Conservation (phyloP, 345 rosid genomes). For the Eucalyptus pumila region DNA sequence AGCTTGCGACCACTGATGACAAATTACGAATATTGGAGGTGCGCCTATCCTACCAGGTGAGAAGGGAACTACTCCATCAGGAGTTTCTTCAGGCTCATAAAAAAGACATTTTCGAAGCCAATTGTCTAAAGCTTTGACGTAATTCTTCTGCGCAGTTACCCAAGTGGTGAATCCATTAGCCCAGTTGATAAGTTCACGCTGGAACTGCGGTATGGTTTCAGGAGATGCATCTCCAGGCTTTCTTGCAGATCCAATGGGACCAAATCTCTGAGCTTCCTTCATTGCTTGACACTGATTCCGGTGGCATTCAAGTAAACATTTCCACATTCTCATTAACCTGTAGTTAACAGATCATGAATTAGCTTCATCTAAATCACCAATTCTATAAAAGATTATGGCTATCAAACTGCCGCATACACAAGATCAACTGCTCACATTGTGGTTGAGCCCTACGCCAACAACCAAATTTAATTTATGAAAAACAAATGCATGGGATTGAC, state of each 20-base stretch:
- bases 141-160: constrained; percentile 75
- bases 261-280: constrained; percentile 57
- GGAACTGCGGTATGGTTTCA: constrained; percentile 56
- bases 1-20: constrained; percentile 93
- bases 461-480: not conserved
- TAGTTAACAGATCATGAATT: not conserved
- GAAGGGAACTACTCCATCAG: constrained; percentile 79
- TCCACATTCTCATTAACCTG: constrained; percentile 97
- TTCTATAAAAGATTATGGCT: not conserved
- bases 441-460: not conserved
- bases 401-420: not conserved
- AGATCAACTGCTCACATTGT: not conserved
- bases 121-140: constrained; percentile 56
- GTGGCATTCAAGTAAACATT: constrained; percentile 82
- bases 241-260: constrained; percentile 46
- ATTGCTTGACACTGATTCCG: constrained; percentile 62
- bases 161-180: constrained; percentile 59
- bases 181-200: constrained; percentile 74
- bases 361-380: not conserved
- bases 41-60: constrained; percentile 97
- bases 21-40: constrained; percentile 81
- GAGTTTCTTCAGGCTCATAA: constrained; percentile 85
- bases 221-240: constrained; percentile 58
- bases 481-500: not conserved
- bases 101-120: constrained; percentile 83